phyloP scores from a whole-genome alignment of 805 yeast genomes.

The Phaffomyces antillensis region DNA sequence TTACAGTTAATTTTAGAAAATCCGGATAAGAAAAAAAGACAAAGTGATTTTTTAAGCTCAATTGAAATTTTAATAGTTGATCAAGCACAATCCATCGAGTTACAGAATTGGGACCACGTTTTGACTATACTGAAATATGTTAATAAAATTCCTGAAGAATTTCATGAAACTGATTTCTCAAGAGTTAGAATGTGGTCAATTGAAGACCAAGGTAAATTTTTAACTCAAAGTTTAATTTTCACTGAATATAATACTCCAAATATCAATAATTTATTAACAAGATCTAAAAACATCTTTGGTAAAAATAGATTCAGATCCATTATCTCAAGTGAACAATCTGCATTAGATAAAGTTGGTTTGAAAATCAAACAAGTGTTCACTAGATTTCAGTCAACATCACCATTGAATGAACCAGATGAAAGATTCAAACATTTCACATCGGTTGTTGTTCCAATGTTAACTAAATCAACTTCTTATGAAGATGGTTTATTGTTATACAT shows the following conservation, averaged over 20 bases:
- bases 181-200: slow-evolving; percentile 90
- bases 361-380: slow-evolving; percentile 63
- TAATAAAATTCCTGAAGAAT: slow-evolving; percentile 70
- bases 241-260: slow-evolving; percentile 77
- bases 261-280: slow-evolving; percentile 53
- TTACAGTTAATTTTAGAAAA: slow-evolving; percentile 71
- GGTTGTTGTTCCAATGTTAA: slow-evolving; percentile 64
- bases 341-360: slow-evolving; percentile 58
- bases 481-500: slow-evolving; percentile 75
- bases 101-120: slow-evolving; percentile 92
- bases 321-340: slow-evolving; percentile 39
- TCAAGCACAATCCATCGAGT: slow-evolving; percentile 76
- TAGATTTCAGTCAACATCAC: slow-evolving; percentile 53
- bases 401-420: slow-evolving; percentile 68
- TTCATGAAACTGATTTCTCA: slow-evolving; percentile 82
- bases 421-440: slow-evolving; percentile 77
- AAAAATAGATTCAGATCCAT: slow-evolving; percentile 47
- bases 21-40: slow-evolving; percentile 47
- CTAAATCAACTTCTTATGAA: slow-evolving; percentile 50
- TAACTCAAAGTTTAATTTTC: slow-evolving; percentile 76
- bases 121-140: slow-evolving; percentile 56
- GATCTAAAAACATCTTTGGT: slow-evolving; percentile 52
- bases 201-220: slow-evolving; percentile 64
- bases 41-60: slow-evolving; percentile 79
- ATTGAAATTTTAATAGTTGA: slow-evolving; percentile 79